Base-by-base conservation (phyloP, 148 eudicot genomes). In the Arbutus unedo region DNA sequence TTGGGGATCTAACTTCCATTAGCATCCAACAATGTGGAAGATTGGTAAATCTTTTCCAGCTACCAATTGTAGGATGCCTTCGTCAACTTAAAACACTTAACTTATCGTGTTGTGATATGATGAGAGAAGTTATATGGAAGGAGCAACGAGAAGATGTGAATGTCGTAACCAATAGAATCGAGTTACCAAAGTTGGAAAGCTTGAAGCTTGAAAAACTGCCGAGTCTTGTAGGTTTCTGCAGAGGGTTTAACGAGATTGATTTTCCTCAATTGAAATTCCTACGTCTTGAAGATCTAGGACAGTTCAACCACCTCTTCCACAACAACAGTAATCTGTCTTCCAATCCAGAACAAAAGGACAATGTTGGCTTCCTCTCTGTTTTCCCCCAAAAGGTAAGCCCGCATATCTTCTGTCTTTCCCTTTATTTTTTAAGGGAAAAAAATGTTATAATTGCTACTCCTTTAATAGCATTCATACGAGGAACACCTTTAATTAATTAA, bases 61-160 rank as follows among this genome's bases (percentile, higher is more conserved):
- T 38, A 67, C 41, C 66, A 21, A 16, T 74, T 3, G 74, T 31
- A 2, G 75, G 53, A 18, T 43, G 64, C 19, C 72, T 60, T 8
- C 51, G 7, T 41, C 79, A 74, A 47, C 74, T 84, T 8, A 1
- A 77, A 31, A 6, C 15, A 2, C 15, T 60, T 19, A 2, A 3
- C 19, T 23, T 78, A 6, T 38, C 4, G 13, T 11, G 13, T 19
- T 83, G 77, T 83, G 71, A 62, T 2, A 68, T 55, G 50, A 43
- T 83, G 62, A 31, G 76, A 66, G 84, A 76, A 64, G n/a, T 31
- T 31, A 31, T 31, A 68, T 79, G 53, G 53, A 68, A 67, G 23
- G 81, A 83, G n/a, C 38, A 31, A 13, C n/a, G 60, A 79, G 73
- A 79, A 4, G 82, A 53, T 3, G n/a, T 5, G 19, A 4, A 19